Base-by-base conservation (phyloP, 2,329 filamentous ascomycete species). In the Xylaria multiplex region DNA sequence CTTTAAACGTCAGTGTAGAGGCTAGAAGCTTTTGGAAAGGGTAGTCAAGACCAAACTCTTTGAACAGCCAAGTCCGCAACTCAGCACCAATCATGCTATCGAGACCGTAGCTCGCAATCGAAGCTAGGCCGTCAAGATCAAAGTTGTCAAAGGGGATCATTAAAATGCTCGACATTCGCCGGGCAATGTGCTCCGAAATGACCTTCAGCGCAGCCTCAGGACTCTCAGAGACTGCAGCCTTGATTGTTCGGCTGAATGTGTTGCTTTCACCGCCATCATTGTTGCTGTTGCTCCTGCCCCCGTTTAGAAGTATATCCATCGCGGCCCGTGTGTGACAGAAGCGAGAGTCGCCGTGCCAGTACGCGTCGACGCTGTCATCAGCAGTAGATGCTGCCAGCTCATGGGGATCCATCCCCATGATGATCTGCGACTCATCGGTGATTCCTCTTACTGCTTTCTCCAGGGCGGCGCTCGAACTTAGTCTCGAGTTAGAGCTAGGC, bases 51-150 rank as follows among this genome's bases (percentile, higher is more conserved):
- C 75, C 70, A 42, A 73, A 77, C 66, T 79, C 77, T 48, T 73
- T 76, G 71, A 78, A 79, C 19, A 79, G 68, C 76, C 78, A 78
- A 35, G 73, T 78, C 24, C 78, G 70, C 46, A 80, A 58, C 71
- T 80, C 78, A 1, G 77, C 74, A 1, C 76, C 78, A 19, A 79
- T 73, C 78, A 80, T 79, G 67, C 74, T 76, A 66, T 80, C 79
- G 1, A 80, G 57, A 1, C 78, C 78, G 56, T 79, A 77, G 19
- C 59, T 67, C 2, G 73, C 76, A n/a, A 80, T 69, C 5, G 74
- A 75, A 11, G 57, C 22, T 9, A 30, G 8, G 7, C 68, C 69
- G 5, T 69, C 63, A 1, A 68, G 43, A 46, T 72, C 72, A 48
- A 75, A 66, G 3, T 48, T 64, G 1, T 72, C 74, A 6, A 60